These are phyloP conservation scores for Nannochloropsis granulata DNA, from an alignment of 108 stramenopile genomes.

Conservation along the genomic window DNA sequence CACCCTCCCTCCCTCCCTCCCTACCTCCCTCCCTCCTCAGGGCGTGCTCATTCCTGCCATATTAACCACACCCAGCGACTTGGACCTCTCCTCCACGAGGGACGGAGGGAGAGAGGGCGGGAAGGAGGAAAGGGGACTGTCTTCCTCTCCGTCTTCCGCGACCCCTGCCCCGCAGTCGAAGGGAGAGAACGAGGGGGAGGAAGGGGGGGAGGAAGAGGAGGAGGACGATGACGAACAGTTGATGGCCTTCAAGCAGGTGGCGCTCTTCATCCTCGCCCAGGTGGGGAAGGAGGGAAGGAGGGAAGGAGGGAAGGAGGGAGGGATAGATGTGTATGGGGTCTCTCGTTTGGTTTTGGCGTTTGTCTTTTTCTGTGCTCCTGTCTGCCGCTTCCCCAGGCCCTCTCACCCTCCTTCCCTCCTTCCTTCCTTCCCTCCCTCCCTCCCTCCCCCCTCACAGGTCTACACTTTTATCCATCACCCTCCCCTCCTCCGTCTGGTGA, in stretches of 20 bases:
- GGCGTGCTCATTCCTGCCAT: neutral
- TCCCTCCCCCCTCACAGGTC: neutral
- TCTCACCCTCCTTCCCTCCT: neutral
- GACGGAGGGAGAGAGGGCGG: neutral
- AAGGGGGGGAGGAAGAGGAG: neutral
- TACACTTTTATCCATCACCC: neutral
- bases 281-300: neutral
- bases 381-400: no score
- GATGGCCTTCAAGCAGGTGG: neutral
- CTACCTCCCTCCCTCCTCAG: neutral
- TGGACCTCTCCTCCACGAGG: neutral
- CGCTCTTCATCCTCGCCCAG: no score
- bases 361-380: neutral
- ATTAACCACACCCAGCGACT: no score
- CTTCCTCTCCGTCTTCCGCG: neutral
- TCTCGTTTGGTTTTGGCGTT: neutral
- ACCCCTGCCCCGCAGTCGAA: neutral
- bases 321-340: neutral
- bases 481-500: neutral
- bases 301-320: neutral
- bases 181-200: neutral
- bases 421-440: neutral
- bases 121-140: neutral
- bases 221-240: neutral
- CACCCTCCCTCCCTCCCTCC: no score